Conservation (phyloP, 305 asterid genomes). For the Fraxinus latifolia region DNA sequence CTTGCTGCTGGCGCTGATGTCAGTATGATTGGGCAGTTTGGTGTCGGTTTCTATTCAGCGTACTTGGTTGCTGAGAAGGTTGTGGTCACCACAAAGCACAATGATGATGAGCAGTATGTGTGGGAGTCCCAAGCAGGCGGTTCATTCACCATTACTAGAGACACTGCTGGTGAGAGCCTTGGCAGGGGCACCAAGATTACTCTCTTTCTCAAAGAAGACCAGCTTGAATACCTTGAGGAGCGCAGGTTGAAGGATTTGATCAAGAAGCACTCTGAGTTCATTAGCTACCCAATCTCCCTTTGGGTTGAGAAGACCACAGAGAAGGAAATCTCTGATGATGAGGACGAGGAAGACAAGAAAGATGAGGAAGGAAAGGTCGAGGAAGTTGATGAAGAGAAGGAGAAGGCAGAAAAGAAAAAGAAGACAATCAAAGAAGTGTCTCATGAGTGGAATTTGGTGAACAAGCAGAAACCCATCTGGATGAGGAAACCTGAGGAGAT, state of each 20-base stretch:
- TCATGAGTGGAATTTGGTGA: conserved; percentile 35
- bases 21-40: conserved; percentile 42
- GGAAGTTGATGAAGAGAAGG: conserved; percentile 35
- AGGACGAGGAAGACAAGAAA: conserved; percentile 35
- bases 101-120: conserved; percentile 36
- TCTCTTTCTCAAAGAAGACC: conserved; percentile 34
- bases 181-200: conserved; percentile 38
- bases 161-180: conserved; percentile 32
- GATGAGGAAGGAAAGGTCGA: conserved; percentile 38
- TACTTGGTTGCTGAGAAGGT: conserved; percentile 40
- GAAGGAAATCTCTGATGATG: conserved; percentile 38
- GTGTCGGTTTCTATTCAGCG: conserved; percentile 37
- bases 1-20: conserved; percentile 41
- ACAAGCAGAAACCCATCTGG: conserved; percentile 27
- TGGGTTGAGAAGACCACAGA: conserved; percentile 37
- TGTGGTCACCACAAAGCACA: conserved; percentile 33
- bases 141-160: conserved; percentile 36
- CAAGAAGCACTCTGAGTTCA: conserved; percentile 38
- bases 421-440: conserved; percentile 37
- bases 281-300: conserved; percentile 34
- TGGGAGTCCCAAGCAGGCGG: conserved; percentile 43
- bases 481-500: not conserved
- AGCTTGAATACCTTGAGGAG: conserved; percentile 39
- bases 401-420: conserved; percentile 34
- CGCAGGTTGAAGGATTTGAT: conserved; percentile 35